Evolutionary conservation across 257 asterid species (phyloP).

Genomic region (Salvia miltiorrhiza): DNA sequence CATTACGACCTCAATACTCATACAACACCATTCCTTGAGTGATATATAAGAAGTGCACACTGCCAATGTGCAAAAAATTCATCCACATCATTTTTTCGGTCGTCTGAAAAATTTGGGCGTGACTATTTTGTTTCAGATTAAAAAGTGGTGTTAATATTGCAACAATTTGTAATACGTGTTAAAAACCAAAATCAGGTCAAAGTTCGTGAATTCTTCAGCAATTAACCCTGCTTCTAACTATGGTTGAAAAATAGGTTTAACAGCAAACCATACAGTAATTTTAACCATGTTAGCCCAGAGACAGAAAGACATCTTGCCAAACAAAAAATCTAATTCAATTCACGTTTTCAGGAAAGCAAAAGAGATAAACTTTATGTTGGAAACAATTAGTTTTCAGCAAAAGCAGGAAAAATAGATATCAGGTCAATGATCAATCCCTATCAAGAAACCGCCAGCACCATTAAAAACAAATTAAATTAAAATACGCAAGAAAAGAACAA

Average conservation of each 20-base stretch:
- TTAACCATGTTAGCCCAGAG: background rate
- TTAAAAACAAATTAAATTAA: background rate
- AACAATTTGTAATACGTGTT: too few species aligned
- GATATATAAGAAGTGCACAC: too few species aligned
- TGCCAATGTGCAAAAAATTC: too few species aligned
- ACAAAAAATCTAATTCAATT: background rate
- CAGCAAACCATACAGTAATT: background rate
- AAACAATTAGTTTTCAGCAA: background rate
- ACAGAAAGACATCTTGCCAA: background rate
- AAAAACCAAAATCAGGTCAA: too few species aligned
- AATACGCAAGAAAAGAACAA: background rate
- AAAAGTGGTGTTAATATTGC: too few species aligned
- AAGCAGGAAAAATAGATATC: background rate
- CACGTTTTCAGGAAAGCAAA: conserved; percentile 2
- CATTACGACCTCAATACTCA: too few species aligned
- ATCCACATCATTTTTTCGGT: too few species aligned
- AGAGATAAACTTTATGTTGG: background rate
- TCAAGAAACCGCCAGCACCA: background rate
- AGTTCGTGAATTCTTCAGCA: too few species aligned
- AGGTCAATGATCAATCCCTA: conserved; percentile 3
- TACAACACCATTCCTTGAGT: too few species aligned
- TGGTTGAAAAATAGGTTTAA: background rate
- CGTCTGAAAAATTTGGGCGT: too few species aligned
- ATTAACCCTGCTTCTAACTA: too few species aligned
- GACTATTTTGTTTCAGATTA: too few species aligned